Conservation (phyloP, 805 yeast genomes). For the Nakazawaea molendinolei region DNA sequence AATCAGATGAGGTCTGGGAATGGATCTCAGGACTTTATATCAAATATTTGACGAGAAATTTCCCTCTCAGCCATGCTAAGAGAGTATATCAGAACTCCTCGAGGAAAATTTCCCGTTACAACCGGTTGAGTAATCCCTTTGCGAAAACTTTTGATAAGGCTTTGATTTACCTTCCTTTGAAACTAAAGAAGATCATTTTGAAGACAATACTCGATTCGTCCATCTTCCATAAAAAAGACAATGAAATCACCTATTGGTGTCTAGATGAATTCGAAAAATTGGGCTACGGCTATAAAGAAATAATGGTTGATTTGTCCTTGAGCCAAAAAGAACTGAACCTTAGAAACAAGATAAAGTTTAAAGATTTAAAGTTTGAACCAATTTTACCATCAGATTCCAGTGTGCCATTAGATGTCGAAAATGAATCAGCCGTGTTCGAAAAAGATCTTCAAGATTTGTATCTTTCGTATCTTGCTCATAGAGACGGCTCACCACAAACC, state of each 20-base stretch:
- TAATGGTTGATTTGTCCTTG: slow-evolving; percentile 6
- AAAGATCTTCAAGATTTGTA: slow-evolving; percentile 1
- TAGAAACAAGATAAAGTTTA: neutral
- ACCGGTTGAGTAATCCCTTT: slow-evolving; percentile 22
- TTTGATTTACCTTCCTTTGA: slow-evolving; percentile 13
- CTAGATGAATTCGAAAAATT: slow-evolving; percentile 6
- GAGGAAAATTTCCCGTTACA: neutral
- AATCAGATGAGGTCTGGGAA: slow-evolving; percentile 21
- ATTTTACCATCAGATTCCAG: too few relatives aligned
- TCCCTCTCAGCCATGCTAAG: slow-evolving; percentile 18
- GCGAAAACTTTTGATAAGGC: slow-evolving; percentile 19
- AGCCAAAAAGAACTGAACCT: slow-evolving; percentile 1
- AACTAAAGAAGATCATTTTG: slow-evolving; percentile 5
- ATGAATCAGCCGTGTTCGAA: neutral
- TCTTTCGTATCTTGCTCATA: neutral
- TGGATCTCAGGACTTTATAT: slow-evolving; percentile 21
- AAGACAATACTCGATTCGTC: slow-evolving; percentile 10
- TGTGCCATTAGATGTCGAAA: too few relatives aligned
- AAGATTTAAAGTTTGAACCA: too few relatives aligned
- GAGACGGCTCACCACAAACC: too few relatives aligned
- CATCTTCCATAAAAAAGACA: neutral
- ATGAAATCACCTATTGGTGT: slow-evolving; percentile 7
- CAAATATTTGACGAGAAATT: slow-evolving; percentile 22
- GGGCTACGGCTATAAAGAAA: slow-evolving; percentile 9
- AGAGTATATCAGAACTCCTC: slow-evolving; percentile 17